Conservation (phyloP, 2,329 filamentous ascomycete genomes). For the Scedosporium aurantiacum region DNA sequence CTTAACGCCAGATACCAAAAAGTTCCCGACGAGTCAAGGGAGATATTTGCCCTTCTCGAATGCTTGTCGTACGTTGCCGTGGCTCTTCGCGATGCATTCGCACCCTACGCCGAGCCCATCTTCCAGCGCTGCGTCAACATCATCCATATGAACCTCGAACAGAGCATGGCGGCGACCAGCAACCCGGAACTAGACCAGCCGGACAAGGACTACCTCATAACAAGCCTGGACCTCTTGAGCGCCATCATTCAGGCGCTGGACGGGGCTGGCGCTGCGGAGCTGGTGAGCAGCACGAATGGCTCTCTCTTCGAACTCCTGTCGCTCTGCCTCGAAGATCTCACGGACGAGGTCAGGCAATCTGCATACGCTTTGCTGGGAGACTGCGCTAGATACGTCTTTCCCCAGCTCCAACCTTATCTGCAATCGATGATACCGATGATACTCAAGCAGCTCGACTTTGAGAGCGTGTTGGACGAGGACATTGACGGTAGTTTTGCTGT, state of each 20-base stretch:
- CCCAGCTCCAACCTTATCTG: slow-evolving; percentile 64
- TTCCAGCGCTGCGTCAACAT: slow-evolving; percentile 83
- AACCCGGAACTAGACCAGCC: slow-evolving; percentile 64
- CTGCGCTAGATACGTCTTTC: slow-evolving; percentile 85
- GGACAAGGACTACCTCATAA: slow-evolving; percentile 95
- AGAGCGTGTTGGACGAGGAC: slow-evolving; percentile 64
- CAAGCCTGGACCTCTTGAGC: slow-evolving; percentile 84
- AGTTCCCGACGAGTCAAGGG: slow-evolving; percentile 77
- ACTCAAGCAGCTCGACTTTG: slow-evolving; percentile 79
- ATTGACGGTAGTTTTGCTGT: slow-evolving; percentile 81
- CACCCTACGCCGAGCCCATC: slow-evolving; percentile 75
- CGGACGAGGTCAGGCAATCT: slow-evolving; percentile 90
- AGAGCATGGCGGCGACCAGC: slow-evolving; percentile 57
- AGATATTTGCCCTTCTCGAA: slow-evolving; percentile 91
- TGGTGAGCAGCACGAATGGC: slow-evolving; percentile 66
- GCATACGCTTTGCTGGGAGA: slow-evolving; percentile 92
- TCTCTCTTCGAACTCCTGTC: slow-evolving; percentile 83
- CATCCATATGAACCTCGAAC: slow-evolving; percentile 83
- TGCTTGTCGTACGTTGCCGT: slow-evolving; percentile 90
- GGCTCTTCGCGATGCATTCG: slow-evolving; percentile 71
- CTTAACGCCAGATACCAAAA: slow-evolving; percentile 80
- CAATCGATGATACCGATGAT: slow-evolving; percentile 66
- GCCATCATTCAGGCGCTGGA: slow-evolving; percentile 86
- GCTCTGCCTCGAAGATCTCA: slow-evolving; percentile 84
- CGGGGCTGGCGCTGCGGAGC: slow-evolving; percentile 57